A percentile compares a stretch with the other conserved stretches of the same genome.
Conservation (phyloP, 1,284 basidiomycete genomes). For the Pterulicium gracile region DNA sequence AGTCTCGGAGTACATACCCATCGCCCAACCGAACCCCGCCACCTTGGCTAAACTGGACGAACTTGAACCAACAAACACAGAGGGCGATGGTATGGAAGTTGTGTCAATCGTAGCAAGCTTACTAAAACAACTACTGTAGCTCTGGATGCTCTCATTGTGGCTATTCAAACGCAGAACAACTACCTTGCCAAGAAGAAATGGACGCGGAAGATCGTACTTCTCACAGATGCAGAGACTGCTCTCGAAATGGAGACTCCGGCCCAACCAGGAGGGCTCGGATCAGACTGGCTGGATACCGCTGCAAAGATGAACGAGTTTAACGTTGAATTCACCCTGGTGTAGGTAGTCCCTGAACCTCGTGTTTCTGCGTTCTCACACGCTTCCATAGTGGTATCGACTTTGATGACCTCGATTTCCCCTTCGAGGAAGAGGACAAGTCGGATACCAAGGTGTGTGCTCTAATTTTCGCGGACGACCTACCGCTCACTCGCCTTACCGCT, state of each 20-base stretch:
- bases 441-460: slow-evolving; percentile 46
- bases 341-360: slow-evolving; percentile 18
- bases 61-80: slow-evolving; percentile 21
- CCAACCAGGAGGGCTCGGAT: too few relatives aligned
- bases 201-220: slow-evolving; percentile 69
- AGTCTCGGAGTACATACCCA: slow-evolving; percentile 70
- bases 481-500: slow-evolving; percentile 6
- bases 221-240: slow-evolving; percentile 74
- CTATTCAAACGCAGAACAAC: slow-evolving; percentile 62
- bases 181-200: slow-evolving; percentile 57
- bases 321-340: slow-evolving; percentile 57
- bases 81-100: not conserved
- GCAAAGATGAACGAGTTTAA: slow-evolving; percentile 55
- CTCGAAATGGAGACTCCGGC: slow-evolving; percentile 60
- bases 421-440: slow-evolving; percentile 59
- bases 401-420: slow-evolving; percentile 60
- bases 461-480: not conserved
- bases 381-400: slow-evolving; percentile 70
- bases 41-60: slow-evolving; percentile 68
- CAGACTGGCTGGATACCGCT: slow-evolving; percentile 65
- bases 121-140: slow-evolving; percentile 38
- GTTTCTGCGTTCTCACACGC: slow-evolving; percentile 4
- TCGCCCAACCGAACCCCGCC: slow-evolving; percentile 64
- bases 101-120: not conserved
- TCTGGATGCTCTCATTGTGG: slow-evolving; percentile 81